Evolutionary conservation across 2,329 filamentous ascomycete species (phyloP).

Genomic region (Aspergillus ruber): DNA sequence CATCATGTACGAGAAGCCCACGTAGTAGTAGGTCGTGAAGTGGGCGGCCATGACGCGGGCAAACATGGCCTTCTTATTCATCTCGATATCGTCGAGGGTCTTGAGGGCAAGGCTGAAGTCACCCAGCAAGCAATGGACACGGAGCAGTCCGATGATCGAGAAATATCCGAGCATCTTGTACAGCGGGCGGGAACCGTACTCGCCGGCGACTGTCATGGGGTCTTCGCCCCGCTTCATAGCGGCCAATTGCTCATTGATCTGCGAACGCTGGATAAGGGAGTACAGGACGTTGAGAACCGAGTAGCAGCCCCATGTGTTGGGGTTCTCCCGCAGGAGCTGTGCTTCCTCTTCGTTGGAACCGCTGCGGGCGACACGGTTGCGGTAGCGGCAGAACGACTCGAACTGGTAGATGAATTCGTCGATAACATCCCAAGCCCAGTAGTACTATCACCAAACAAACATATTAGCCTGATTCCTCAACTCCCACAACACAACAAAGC

Average conservation of each 20-base stretch:
- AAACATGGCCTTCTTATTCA: constrained; percentile 99
- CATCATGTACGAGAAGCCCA: constrained; percentile 99
- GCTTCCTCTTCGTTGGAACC: constrained; percentile 87
- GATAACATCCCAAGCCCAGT: constrained; percentile 99
- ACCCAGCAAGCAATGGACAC: constrained; percentile 91
- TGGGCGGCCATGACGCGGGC: constrained; percentile 98
- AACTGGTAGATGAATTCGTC: constrained; percentile 99
- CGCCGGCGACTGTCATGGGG: constrained; percentile 76
- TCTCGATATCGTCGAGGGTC: constrained; percentile 97
- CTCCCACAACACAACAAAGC: neutral
- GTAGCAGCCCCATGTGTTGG: constrained; percentile 99
- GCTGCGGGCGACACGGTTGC: constrained; percentile 77
- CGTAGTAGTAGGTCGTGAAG: constrained; percentile 99
- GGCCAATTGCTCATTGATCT: constrained; percentile 94
- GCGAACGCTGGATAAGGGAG: constrained; percentile 95
- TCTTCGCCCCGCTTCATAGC: constrained; percentile 95
- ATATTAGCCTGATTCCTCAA: neutral
- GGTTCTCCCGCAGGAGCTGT: constrained; percentile 85
- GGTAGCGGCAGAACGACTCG: constrained; percentile 97
- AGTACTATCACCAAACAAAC: constrained; percentile 59
- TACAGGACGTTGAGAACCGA: constrained; percentile 98
- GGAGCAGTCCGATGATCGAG: constrained; percentile 93
- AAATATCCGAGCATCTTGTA: constrained; percentile 99
- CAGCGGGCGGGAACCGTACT: constrained; percentile 88
- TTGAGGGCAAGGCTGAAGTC: constrained; percentile 98